A percentile compares a stretch with the other conserved stretches of the same genome.
These are phyloP conservation scores for Penicillium antarcticum DNA, from an alignment of 495 filamentous ascomycete species.

Conservation along the genomic window DNA sequence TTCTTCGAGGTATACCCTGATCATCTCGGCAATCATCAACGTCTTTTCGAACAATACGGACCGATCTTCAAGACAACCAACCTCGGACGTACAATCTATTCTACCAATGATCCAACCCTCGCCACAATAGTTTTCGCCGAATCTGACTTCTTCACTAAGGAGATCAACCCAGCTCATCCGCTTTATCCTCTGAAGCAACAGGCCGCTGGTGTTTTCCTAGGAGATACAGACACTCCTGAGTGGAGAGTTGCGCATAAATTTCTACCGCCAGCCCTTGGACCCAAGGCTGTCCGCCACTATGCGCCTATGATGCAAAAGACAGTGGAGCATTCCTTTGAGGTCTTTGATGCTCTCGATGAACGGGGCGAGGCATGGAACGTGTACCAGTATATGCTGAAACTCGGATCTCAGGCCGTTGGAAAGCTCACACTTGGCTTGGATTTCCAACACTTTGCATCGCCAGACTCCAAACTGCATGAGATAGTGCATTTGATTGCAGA, in stretches of 20 bases:
- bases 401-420: slow-evolving; percentile 47
- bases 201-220: slow-evolving; percentile 46
- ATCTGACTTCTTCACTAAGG: slow-evolving; percentile 49
- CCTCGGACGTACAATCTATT: slow-evolving; percentile 47
- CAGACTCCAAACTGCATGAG: slow-evolving; percentile 35
- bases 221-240: slow-evolving; percentile 45
- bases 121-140: slow-evolving; percentile 40
- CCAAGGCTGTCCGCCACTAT: slow-evolving; percentile 54
- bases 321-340: slow-evolving; percentile 37
- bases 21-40: slow-evolving; percentile 54
- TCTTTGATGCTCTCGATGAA: slow-evolving; percentile 50
- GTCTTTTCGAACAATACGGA: slow-evolving; percentile 52
- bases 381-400: slow-evolving; percentile 57
- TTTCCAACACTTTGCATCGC: slow-evolving; percentile 45
- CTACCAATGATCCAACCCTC: slow-evolving; percentile 46
- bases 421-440: slow-evolving; percentile 48
- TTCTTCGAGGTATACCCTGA: slow-evolving; percentile 56
- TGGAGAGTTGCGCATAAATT: slow-evolving; percentile 52
- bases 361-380: slow-evolving; percentile 49
- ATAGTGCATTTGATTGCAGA: slow-evolving; percentile 37
- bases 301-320: slow-evolving; percentile 48
- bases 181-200: slow-evolving; percentile 40
- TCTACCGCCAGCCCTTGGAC: slow-evolving; percentile 47
- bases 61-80: slow-evolving; percentile 52
- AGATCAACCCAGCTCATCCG: slow-evolving; percentile 47